These are phyloP conservation scores for Davidsoniella virescens DNA, from an alignment of 2,329 filamentous ascomycete genomes.

Conservation along the genomic window DNA sequence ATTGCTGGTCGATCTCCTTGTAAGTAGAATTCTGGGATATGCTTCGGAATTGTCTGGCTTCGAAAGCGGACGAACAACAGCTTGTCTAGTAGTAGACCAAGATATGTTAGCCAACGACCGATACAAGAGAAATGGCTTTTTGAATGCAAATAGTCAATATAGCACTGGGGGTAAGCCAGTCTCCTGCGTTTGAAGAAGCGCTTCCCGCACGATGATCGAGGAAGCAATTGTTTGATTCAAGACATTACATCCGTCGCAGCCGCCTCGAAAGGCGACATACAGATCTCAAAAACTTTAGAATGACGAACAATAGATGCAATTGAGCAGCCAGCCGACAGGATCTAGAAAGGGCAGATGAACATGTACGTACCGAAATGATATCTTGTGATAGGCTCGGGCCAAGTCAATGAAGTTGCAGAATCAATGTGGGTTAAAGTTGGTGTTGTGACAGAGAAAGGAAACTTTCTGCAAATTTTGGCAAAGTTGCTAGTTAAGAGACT, in stretches of 20 bases:
- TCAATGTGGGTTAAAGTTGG: not conserved
- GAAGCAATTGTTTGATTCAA: too few relatives aligned
- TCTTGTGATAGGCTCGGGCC: too few relatives aligned
- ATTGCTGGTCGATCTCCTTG: not conserved
- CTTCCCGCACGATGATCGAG: too few relatives aligned
- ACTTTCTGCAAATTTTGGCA: not conserved
- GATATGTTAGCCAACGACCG: not conserved
- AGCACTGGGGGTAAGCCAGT: not conserved
- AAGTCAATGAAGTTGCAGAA: not conserved
- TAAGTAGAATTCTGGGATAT: not conserved
- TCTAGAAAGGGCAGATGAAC: too few relatives aligned
- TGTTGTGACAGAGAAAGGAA: slow-evolving; percentile 1
- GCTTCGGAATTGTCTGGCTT: not conserved
- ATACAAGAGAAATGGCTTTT: not conserved
- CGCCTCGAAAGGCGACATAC: too few relatives aligned
- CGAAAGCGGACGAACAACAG: not conserved
- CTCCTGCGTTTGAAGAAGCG: too few relatives aligned
- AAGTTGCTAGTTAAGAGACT: too few relatives aligned
- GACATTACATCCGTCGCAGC: too few relatives aligned
- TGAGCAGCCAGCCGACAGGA: too few relatives aligned
- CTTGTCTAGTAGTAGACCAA: not conserved
- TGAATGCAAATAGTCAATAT: not conserved
- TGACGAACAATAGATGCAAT: too few relatives aligned
- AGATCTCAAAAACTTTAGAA: too few relatives aligned
- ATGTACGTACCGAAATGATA: too few relatives aligned